These are phyloP conservation scores for Sutorius eximius DNA, from an alignment of 1,284 basidiomycete species.

Conservation along the genomic window DNA sequence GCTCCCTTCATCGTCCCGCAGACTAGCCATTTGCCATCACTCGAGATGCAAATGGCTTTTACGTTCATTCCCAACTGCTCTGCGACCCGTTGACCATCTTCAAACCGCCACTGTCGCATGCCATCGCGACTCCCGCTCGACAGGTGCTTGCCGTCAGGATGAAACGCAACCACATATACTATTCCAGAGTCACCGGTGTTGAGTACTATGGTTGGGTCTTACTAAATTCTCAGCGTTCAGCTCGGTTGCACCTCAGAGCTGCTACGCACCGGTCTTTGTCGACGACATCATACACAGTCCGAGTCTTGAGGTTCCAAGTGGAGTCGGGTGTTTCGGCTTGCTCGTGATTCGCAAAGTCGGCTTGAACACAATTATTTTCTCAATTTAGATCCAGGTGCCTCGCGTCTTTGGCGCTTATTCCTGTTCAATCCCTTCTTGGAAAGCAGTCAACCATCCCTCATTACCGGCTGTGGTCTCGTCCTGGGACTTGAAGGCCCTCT, in stretches of 20 bases:
- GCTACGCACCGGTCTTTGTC: background rate
- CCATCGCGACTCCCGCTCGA: background rate
- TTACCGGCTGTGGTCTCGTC: too few relatives aligned
- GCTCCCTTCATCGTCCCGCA: rapidly evolving
- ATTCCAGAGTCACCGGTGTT: rapidly evolving
- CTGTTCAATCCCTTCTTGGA: too few relatives aligned
- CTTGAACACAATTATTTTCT: too few relatives aligned
- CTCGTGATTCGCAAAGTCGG: too few relatives aligned
- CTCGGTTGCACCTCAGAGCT: background rate
- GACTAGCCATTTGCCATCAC: background rate
- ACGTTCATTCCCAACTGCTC: background rate
- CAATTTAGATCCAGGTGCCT: too few relatives aligned
- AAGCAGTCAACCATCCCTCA: too few relatives aligned
- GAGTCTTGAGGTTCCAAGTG: too few relatives aligned
- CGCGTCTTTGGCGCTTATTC: too few relatives aligned
- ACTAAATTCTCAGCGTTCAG: too few relatives aligned
- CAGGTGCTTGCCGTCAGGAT: background rate
- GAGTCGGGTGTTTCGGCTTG: too few relatives aligned
- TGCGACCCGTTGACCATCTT: background rate
- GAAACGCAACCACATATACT: background rate
- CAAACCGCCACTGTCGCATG: background rate
- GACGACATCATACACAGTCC: background rate
- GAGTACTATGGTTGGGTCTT: background rate
- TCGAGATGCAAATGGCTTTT: background rate
- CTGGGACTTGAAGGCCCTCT: too few relatives aligned